Conservation (phyloP, 257 asterid species). For the Nicotiana knightiana region DNA sequence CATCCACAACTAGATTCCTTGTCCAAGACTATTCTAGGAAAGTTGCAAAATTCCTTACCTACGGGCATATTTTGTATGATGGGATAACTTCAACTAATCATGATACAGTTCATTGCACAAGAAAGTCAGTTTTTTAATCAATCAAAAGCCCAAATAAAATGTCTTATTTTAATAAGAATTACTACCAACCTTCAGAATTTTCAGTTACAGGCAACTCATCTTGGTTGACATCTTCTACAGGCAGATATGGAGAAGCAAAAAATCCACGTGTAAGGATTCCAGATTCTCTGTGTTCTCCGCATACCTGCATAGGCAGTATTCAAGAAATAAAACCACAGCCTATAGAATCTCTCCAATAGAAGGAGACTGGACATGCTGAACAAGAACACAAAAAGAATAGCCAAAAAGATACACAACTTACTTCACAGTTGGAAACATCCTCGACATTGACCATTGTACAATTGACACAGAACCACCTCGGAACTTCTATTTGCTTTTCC, state of each 20-base stretch:
- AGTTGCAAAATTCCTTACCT: background rate
- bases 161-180: background rate
- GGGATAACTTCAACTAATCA: background rate
- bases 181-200: slow-evolving; percentile 41
- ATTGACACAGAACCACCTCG: slow-evolving; percentile 89
- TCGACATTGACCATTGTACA: slow-evolving; percentile 78
- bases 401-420: slow-evolving; percentile 23
- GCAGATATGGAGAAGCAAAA: slow-evolving; percentile 51
- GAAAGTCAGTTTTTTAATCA: background rate
- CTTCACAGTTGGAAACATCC: slow-evolving; percentile 51
- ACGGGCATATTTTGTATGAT: background rate
- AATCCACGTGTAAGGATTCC: slow-evolving; percentile 78
- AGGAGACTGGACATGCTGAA: background rate
- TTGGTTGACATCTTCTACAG: slow-evolving; percentile 29
- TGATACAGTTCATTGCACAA: background rate
- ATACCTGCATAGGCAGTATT: slow-evolving; percentile 39
- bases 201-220: slow-evolving; percentile 32
- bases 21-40: background rate
- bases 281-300: slow-evolving; percentile 86
- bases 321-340: background rate
- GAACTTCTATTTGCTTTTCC: slow-evolving; percentile 29
- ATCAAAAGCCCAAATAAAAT: slow-evolving; percentile 8
- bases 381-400: background rate
- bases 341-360: background rate
- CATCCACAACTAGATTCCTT: background rate